Conservation (phyloP, 2,329 filamentous ascomycete genomes). For the Clonostachys byssicola region DNA sequence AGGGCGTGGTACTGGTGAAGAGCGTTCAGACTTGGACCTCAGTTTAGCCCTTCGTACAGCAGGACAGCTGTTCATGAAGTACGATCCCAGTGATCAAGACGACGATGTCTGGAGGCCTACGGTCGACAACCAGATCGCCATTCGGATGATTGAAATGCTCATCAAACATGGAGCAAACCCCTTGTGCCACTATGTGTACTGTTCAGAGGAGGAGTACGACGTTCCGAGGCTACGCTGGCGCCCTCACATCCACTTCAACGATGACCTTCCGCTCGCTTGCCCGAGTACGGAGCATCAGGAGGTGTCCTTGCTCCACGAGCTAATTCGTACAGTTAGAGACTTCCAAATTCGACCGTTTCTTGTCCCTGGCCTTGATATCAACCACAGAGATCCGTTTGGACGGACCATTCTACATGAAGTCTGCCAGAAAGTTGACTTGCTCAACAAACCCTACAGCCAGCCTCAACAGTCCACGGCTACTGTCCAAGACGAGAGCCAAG, state of each 20-base stretch:
- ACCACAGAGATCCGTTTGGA: too few relatives aligned
- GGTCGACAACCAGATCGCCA: not conserved
- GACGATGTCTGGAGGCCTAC: not conserved
- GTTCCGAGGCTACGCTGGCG: not conserved
- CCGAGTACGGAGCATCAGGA: too few relatives aligned
- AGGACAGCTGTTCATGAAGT: slow-evolving; percentile 1
- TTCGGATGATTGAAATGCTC: slow-evolving; percentile 7
- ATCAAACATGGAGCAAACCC: slow-evolving; percentile 5
- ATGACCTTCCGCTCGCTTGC: too few relatives aligned
- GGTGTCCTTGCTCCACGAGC: too few relatives aligned
- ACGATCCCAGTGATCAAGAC: not conserved
- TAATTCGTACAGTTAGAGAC: too few relatives aligned
- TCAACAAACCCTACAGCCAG: too few relatives aligned
- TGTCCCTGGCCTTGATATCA: too few relatives aligned
- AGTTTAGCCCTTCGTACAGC: slow-evolving; percentile 1
- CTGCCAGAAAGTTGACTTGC: too few relatives aligned
- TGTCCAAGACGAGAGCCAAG: too few relatives aligned
- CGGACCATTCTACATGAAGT: too few relatives aligned
- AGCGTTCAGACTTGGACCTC: not conserved
- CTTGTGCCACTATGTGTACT: not conserved
- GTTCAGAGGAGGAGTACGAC: not conserved
- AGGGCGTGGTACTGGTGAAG: not conserved
- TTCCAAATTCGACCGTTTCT: too few relatives aligned
- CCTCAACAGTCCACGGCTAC: too few relatives aligned
- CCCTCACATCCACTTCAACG: not conserved